Evolutionary conservation across 345 rosid species (phyloP).

Genomic region (Atalantia buxifolia): DNA sequence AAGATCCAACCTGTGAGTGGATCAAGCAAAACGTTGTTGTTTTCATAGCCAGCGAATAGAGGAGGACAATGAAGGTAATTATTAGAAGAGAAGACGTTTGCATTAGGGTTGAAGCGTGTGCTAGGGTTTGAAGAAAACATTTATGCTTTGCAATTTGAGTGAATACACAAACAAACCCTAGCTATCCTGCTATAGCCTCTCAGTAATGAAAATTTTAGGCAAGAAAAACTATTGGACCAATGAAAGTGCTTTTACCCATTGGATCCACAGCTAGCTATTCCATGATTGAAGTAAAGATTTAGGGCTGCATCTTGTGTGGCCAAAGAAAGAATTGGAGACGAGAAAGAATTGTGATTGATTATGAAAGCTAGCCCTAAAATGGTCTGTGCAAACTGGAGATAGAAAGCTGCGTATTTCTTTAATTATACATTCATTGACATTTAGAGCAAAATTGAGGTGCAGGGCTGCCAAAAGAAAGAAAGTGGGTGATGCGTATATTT

Average conservation of each 20-base stretch:
- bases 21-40: conserved; percentile 4
- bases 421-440: not conserved
- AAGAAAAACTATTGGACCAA: not conserved
- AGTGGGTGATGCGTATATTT: not conserved
- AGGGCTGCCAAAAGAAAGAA: not conserved
- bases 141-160: not conserved
- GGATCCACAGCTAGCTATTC: not conserved
- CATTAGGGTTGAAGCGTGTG: conserved; percentile 3
- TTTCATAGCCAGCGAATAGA: conserved; percentile 10
- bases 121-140: conserved; percentile 28
- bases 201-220: not conserved
- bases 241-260: conserved; percentile 3
- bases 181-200: conserved; percentile 8
- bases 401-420: not conserved
- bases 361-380: not conserved
- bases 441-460: not conserved
- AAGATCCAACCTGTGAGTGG: conserved; percentile 10
- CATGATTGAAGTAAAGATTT: not conserved
- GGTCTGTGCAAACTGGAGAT: not conserved
- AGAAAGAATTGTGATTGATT: not conserved
- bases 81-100: conserved; percentile 16
- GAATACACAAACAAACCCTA: not conserved
- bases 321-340: not conserved
- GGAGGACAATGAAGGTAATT: not conserved
- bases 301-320: not conserved